A percentile compares a stretch with the other conserved stretches of the same genome.
Conservation (phyloP, 2,329 filamentous ascomycete genomes). For the Fonsecaea pedrosoi region DNA sequence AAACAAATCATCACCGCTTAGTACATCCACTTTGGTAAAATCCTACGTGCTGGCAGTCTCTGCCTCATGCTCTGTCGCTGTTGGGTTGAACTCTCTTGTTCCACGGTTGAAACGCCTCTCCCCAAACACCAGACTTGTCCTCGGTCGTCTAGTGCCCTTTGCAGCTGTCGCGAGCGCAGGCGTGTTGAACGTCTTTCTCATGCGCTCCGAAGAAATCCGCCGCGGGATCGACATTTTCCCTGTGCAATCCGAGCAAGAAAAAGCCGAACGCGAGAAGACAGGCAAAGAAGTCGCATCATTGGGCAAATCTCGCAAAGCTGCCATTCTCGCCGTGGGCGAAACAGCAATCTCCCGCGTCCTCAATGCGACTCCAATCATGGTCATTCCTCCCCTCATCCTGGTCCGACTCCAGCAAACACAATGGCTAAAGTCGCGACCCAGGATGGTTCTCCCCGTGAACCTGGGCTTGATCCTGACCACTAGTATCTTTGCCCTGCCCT, state of each 20-base stretch:
- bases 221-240: conserved; percentile 92
- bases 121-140: conserved; percentile 75
- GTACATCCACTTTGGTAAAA: conserved; percentile 78
- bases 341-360: conserved; percentile 90
- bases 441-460: conserved; percentile 81
- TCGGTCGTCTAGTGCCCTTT: conserved; percentile 91
- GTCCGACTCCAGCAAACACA: conserved; percentile 81
- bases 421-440: conserved; percentile 80
- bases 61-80: conserved; percentile 89
- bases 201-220: conserved; percentile 95
- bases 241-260: conserved; percentile 74
- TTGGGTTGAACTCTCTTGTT: conserved; percentile 89
- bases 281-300: conserved; percentile 73
- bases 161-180: conserved; percentile 92
- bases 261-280: conserved; percentile 66
- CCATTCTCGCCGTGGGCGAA: conserved; percentile 86
- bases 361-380: conserved; percentile 97
- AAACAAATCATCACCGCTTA: conserved; percentile 93
- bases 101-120: conserved; percentile 79
- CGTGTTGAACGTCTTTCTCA: conserved; percentile 93
- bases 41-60: conserved; percentile 92
- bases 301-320: conserved; percentile 86
- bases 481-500: conserved; percentile 83
- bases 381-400: conserved; percentile 84
- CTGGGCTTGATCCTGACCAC: conserved; percentile 84